Conservation (phyloP, 2,329 filamentous ascomycete species). For the Aspergillus vadensis region DNA sequence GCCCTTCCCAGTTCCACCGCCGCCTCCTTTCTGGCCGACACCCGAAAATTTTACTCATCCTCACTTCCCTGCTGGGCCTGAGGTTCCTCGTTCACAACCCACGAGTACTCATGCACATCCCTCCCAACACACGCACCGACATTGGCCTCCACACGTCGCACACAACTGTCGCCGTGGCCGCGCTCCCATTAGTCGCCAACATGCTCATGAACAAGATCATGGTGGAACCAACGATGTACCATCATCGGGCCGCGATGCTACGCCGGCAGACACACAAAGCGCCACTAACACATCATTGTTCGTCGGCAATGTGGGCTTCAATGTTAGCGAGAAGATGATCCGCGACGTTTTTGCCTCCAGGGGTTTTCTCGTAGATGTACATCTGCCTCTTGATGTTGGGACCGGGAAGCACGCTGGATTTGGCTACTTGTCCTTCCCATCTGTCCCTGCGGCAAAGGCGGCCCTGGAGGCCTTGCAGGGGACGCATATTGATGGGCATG, state of each 20-base stretch:
- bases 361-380: constrained; percentile 40
- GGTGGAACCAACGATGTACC: not conserved
- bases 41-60: not conserved
- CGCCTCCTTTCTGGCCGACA: not conserved
- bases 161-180: not conserved
- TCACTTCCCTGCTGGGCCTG: not conserved
- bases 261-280: not conserved
- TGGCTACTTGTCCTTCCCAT: constrained; percentile 42
- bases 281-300: constrained; percentile 30
- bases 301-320: constrained; percentile 44
- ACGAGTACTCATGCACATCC: not conserved
- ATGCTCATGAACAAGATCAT: not conserved
- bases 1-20: not conserved
- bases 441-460: constrained; percentile 36
- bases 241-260: not conserved
- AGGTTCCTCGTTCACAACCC: too few relatives aligned
- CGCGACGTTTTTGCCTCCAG: constrained; percentile 40
- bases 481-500: constrained; percentile 40
- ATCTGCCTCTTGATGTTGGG: constrained; percentile 36
- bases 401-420: constrained; percentile 43
- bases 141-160: too few relatives aligned
- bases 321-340: constrained; percentile 40
- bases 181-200: not conserved
- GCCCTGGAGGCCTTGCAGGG: constrained; percentile 42
- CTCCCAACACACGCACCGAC: too few relatives aligned